phyloP scores from a whole-genome alignment of 148 eudicot species.

The Beta vulgaris region DNA sequence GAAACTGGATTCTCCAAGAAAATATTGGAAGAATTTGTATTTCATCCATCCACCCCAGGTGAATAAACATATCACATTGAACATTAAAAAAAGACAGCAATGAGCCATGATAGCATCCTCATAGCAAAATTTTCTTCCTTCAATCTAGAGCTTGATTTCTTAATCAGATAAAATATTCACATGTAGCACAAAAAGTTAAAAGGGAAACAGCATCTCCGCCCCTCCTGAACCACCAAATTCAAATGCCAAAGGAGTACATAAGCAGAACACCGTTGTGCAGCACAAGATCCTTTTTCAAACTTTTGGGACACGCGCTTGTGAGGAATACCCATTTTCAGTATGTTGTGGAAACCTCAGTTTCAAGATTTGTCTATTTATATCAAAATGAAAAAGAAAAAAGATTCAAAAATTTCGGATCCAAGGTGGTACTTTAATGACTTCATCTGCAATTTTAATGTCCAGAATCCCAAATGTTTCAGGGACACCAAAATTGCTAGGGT shows the following conservation, averaged over 20 bases:
- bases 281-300: neutral
- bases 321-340: neutral
- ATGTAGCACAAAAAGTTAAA: too few species aligned
- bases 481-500: neutral
- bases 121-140: neutral
- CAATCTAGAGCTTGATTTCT: neutral
- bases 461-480: neutral
- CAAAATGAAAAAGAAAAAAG: too few species aligned
- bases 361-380: neutral
- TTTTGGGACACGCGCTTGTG: neutral
- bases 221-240: neutral
- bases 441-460: neutral
- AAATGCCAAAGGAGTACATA: neutral
- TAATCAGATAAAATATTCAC: too few species aligned
- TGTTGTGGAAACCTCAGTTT: neutral
- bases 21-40: neutral
- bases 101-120: neutral
- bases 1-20: neutral
- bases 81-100: neutral
- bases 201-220: too few species aligned
- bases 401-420: neutral
- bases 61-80: neutral
- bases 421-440: neutral
- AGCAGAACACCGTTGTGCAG: neutral
- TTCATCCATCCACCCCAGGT: neutral